These are phyloP conservation scores for Aspergillus coremiiformis DNA, from an alignment of 495 filamentous ascomycete genomes.

Conservation along the genomic window DNA sequence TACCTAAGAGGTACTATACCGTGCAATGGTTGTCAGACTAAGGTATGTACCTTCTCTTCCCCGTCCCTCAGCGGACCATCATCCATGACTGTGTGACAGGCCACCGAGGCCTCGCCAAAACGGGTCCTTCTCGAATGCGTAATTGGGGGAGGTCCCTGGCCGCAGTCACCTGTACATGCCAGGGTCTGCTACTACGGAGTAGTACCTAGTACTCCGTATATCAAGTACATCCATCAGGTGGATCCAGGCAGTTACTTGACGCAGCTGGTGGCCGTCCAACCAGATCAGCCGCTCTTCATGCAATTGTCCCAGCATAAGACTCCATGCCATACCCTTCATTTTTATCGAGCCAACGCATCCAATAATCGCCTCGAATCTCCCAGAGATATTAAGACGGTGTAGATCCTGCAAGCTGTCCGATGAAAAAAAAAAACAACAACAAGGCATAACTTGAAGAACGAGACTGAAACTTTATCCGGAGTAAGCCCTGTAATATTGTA, in stretches of 20 bases:
- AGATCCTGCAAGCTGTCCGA: background rate
- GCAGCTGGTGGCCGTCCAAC: too few species aligned
- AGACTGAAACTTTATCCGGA: background rate
- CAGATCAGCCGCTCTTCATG: conserved; percentile 10
- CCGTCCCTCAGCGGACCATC: background rate
- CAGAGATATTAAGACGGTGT: background rate
- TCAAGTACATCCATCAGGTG: too few species aligned
- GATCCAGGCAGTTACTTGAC: too few species aligned
- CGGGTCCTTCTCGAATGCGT: conserved; percentile 5
- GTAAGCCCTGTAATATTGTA: background rate
- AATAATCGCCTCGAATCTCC: conserved; percentile 2
- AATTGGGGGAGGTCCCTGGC: conserved; percentile 9
- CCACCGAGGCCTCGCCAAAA: conserved; percentile 4
- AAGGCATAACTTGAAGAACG: background rate
- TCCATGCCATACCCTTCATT: conserved; percentile 10
- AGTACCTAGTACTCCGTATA: too few species aligned
- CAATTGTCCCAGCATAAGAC: conserved; percentile 18
- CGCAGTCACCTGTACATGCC: conserved; percentile 17
- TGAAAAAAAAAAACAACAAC: too few species aligned
- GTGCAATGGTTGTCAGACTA: conserved; percentile 7
- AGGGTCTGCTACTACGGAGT: background rate
- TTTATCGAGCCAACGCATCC: conserved; percentile 2
- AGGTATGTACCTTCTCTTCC: conserved; percentile 2
- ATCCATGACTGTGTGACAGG: conserved; percentile 3
- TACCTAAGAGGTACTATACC: too few species aligned